These are phyloP conservation scores for Fomitiporia mediterranea DNA, from an alignment of 1,284 basidiomycete genomes.

Conservation along the genomic window DNA sequence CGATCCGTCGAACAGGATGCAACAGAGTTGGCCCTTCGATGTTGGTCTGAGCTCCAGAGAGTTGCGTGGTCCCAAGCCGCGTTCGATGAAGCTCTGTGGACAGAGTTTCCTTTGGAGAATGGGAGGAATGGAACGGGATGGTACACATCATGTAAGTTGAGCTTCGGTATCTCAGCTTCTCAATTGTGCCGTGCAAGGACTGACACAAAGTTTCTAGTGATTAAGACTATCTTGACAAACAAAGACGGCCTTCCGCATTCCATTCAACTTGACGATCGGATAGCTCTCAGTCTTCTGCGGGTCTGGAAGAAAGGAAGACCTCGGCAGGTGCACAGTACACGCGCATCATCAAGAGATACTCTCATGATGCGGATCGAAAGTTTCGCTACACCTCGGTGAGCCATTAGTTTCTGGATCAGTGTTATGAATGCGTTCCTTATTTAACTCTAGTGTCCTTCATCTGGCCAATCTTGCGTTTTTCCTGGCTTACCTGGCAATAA, in stretches of 20 bases:
- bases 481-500: slow-evolving; percentile 3
- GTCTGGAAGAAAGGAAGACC: slow-evolving; percentile 41
- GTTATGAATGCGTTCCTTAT: neutral
- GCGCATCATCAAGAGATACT: slow-evolving; percentile 30
- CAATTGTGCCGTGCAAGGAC: neutral
- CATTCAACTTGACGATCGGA: slow-evolving; percentile 39
- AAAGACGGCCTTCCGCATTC: slow-evolving; percentile 29
- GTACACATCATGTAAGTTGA: slow-evolving; percentile 4
- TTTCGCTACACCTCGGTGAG: slow-evolving; percentile 17
- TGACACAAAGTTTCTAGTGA: slow-evolving; percentile 3
- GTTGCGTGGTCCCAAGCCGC: neutral
- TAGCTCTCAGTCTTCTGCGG: slow-evolving; percentile 36
- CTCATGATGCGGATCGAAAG: slow-evolving; percentile 26
- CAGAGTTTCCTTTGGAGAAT: slow-evolving; percentile 7
- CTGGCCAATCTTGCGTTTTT: slow-evolving; percentile 10
- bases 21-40: neutral
- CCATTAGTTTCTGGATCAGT: neutral
- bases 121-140: slow-evolving; percentile 1
- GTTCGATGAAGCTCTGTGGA: slow-evolving; percentile 6
- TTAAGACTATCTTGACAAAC: slow-evolving; percentile 28
- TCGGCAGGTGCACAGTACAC: slow-evolving; percentile 16
- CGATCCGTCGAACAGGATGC: neutral
- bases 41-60: slow-evolving; percentile 7
- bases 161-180: neutral
- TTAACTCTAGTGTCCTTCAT: slow-evolving; percentile 9